Percentiles rank a stretch among this genome's conserved stretches.
phyloP scores from a whole-genome alignment of 208 protist genomes.

The Leishmania arabica region DNA sequence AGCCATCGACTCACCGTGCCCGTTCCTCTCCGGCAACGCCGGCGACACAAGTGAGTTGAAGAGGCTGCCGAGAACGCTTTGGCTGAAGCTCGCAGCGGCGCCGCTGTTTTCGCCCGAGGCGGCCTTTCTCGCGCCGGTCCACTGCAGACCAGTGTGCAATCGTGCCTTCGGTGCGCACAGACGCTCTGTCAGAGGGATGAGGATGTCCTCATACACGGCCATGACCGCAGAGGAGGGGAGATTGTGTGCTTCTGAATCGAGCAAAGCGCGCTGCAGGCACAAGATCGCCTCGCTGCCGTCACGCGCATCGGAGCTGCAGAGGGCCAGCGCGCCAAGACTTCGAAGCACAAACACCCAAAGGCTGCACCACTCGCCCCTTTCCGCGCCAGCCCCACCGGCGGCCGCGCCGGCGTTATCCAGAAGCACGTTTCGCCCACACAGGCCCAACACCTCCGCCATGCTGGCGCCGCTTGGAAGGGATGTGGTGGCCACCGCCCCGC shows the following conservation, averaged over 20 bases:
- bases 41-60: slow-evolving; percentile 23
- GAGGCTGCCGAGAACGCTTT: slow-evolving; percentile 12
- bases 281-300: slow-evolving; percentile 53
- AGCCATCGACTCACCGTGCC: background rate
- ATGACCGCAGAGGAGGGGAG: slow-evolving; percentile 37
- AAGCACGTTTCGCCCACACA: slow-evolving; percentile 38
- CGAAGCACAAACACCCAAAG: slow-evolving; percentile 60
- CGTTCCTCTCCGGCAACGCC: slow-evolving; percentile 3
- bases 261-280: slow-evolving; percentile 62
- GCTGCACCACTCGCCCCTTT: slow-evolving; percentile 19
- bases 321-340: slow-evolving; percentile 47
- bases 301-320: slow-evolving; percentile 37
- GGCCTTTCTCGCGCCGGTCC: slow-evolving; percentile 1
- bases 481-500: background rate
- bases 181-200: slow-evolving; percentile 78
- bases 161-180: slow-evolving; percentile 47
- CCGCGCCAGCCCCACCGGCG: background rate
- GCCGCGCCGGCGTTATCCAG: background rate
- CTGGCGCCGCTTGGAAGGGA: slow-evolving; percentile 12
- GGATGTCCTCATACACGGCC: slow-evolving; percentile 67
- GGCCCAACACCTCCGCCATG: slow-evolving; percentile 27
- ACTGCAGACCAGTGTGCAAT: slow-evolving; percentile 24
- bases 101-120: background rate
- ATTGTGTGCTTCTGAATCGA: slow-evolving; percentile 45
- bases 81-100: background rate